phyloP scores from a whole-genome alignment of 805 yeast genomes.

The Metschnikowia baotianmanensis region DNA sequence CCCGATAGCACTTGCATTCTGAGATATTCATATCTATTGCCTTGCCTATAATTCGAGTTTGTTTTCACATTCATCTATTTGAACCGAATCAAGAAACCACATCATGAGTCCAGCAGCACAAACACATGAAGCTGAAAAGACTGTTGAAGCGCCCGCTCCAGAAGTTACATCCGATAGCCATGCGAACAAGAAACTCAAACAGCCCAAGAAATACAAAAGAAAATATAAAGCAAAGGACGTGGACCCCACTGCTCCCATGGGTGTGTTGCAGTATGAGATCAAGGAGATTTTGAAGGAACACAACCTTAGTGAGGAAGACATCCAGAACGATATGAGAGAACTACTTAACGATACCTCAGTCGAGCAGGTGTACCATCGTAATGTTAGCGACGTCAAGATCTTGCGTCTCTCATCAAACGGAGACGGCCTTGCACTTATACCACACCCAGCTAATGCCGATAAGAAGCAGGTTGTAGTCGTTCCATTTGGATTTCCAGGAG shows the following conservation, averaged over 20 bases:
- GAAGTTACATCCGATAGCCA: conserved; percentile 1
- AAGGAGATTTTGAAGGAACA: conserved; percentile 49
- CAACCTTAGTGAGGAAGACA: conserved; percentile 37
- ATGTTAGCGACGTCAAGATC: conserved; percentile 56
- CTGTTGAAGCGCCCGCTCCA: background rate
- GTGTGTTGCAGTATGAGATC: conserved; percentile 75
- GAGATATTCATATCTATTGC: background rate
- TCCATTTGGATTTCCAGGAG: conserved; percentile 91
- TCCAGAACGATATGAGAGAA: conserved; percentile 62
- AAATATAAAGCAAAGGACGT: conserved; percentile 60
- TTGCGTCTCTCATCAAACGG: conserved; percentile 71
- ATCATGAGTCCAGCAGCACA: conserved; percentile 12
- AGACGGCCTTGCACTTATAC: conserved; percentile 75
- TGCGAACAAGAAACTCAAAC: conserved; percentile 19
- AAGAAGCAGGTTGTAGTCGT: conserved; percentile 65
- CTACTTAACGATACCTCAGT: conserved; percentile 58
- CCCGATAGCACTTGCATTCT: background rate
- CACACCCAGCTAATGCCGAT: conserved; percentile 49
- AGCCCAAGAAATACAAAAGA: conserved; percentile 33
- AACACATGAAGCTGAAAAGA: background rate
- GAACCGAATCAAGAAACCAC: background rate
- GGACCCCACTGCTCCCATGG: conserved; percentile 79
- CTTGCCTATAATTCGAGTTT: background rate
- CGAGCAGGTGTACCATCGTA: conserved; percentile 54
- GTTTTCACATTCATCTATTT: background rate